Evolutionary conservation across 2,329 filamentous ascomycete genomes (phyloP).

Genomic region (Colletotrichum sp.): DNA sequence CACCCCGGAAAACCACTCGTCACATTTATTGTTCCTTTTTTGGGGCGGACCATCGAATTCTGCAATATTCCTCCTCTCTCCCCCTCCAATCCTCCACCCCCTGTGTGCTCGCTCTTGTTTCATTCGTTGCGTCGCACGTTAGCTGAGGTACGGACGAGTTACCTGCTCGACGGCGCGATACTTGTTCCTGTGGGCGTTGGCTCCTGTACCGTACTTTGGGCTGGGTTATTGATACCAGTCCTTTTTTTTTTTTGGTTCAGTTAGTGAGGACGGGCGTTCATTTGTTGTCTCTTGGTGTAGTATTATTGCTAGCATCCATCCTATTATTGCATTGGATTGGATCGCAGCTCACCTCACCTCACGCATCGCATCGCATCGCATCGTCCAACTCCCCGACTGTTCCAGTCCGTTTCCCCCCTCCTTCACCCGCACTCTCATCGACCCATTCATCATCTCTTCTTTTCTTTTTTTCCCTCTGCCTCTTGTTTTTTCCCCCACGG

Average conservation of each 20-base stretch:
- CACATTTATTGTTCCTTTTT: neutral
- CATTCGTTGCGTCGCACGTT: neutral
- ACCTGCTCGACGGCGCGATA: neutral
- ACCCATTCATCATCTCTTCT: neutral
- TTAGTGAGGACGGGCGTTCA: neutral
- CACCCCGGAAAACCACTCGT: constrained; percentile 17
- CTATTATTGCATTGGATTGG: neutral
- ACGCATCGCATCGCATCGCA: neutral
- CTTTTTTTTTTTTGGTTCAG: too few species aligned
- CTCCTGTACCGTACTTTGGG: too few species aligned
- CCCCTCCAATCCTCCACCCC: neutral
- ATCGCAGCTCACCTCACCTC: neutral
- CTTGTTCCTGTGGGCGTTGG: too few species aligned
- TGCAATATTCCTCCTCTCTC: neutral
- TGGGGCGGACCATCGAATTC: constrained; percentile 7
- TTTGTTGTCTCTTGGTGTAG: neutral
- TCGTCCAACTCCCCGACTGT: neutral
- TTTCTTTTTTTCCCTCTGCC: neutral
- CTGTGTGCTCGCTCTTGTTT: neutral
- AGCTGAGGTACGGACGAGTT: neutral
- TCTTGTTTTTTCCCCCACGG: neutral
- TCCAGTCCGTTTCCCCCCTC: neutral
- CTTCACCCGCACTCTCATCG: neutral
- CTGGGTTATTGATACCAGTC: too few species aligned
- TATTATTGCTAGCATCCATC: neutral